Evolutionary conservation across 2,329 filamentous ascomycete genomes (phyloP), one percentile per base, ranked within the genome.

Genomic region (Xylaria sp.): DNA sequence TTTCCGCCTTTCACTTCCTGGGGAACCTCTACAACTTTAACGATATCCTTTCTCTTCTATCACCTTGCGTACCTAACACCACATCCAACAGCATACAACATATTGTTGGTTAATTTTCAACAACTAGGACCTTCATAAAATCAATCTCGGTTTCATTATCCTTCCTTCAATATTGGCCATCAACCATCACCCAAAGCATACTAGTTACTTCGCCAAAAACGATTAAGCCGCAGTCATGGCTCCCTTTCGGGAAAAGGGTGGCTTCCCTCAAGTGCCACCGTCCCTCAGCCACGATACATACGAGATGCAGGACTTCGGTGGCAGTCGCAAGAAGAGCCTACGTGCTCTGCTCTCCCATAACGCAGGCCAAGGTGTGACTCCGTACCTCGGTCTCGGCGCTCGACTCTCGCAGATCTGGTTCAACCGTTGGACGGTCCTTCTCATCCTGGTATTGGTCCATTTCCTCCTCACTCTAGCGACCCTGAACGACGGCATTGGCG

Each of bases 351-450:
- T 63, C 59, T 61, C 69, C 82, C 70, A 80, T 79, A 71, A 86
- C 89, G 60, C 82, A 85, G 72, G 84, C 84, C 71, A 84, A 84
- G 69, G 82, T 89, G 63, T 67, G 68, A 97, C 92, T 60, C 93
- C 94, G 58, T 97, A 97, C 72, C 89, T 99, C 60, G 92, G 92
- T 66, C 85, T 97, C 69, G 86, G 87, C 68, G 88, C 93, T 66
- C 88, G 92, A 67, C 82, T 97, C 66, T 97, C 94, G 48, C 94
- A 99, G 78, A 83, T 95, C 72, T 97, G 93, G 92, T 87, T 99
- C 77, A 97, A 99, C 78, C 85, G 90, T 73, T 99, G 94, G 94
- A 97, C 94, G 38, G 80, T 97, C 56, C 81, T 99, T 44, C 80
- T 97, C 44, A 73, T 96, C 54, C 85, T 99, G 49, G 87, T 97